phyloP scores from a whole-genome alignment of 352 stramenopile genomes.

The Pythium aphanidermatum region DNA sequence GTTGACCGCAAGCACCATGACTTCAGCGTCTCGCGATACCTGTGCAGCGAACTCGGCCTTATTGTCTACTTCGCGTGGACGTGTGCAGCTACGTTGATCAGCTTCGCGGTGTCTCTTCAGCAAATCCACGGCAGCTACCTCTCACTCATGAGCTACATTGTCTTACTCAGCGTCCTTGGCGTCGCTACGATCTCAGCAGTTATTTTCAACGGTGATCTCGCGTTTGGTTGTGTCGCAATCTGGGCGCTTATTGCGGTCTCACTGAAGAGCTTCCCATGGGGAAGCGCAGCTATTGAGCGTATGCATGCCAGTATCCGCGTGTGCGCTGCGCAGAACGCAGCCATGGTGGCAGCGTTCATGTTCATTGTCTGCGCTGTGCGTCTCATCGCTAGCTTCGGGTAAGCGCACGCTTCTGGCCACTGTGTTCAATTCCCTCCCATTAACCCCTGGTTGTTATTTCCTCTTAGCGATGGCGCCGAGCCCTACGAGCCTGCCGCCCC shows the following conservation, averaged over 20 bases:
- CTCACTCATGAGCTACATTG: constrained; percentile 49
- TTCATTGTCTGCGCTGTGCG: constrained; percentile 34
- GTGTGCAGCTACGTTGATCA: constrained; percentile 60
- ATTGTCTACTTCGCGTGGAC: constrained; percentile 79
- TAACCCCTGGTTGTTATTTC: not conserved
- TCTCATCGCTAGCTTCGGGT: constrained; percentile 13
- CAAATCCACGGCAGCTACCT: constrained; percentile 42
- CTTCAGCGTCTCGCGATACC: constrained; percentile 38
- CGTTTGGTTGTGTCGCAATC: constrained; percentile 57
- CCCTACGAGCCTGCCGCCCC: constrained; percentile 10
- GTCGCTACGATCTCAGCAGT: constrained; percentile 48
- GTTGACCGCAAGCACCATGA: constrained; percentile 25
- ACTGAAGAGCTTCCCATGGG: constrained; percentile 42
- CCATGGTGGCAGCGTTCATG: constrained; percentile 57
- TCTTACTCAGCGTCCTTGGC: constrained; percentile 47
- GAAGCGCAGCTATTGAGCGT: constrained; percentile 26
- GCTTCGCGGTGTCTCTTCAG: constrained; percentile 50
- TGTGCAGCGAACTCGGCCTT: constrained; percentile 53
- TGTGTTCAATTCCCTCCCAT: not conserved
- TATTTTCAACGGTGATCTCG: constrained; percentile 53
- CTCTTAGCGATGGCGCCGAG: constrained; percentile 3
- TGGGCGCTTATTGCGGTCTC: constrained; percentile 56
- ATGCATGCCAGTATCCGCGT: constrained; percentile 57
- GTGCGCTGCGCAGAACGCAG: constrained; percentile 48
- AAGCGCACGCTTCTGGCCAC: not conserved